Percentiles rank a stretch among this genome's conserved stretches.
These are phyloP conservation scores for Leucocoprinus leucothites DNA, from an alignment of 768 basidiomycete species.

Conservation along the genomic window DNA sequence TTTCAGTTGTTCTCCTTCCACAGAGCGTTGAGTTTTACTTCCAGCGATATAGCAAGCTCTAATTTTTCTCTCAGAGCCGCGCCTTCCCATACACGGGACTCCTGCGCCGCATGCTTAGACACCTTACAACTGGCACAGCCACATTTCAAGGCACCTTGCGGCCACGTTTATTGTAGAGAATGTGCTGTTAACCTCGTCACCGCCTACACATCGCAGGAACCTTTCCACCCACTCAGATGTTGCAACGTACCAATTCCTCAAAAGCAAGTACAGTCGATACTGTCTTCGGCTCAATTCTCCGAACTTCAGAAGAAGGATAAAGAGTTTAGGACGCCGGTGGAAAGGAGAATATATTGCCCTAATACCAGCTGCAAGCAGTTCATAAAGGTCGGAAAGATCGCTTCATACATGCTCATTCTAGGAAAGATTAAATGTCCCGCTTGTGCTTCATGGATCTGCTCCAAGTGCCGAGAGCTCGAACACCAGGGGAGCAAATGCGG, in stretches of 20 bases:
- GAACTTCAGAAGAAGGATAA: conserved; percentile 1
- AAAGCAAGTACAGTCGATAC: background rate
- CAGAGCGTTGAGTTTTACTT: too few relatives aligned
- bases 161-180: conserved; percentile 11
- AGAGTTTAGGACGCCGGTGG: conserved; percentile 11
- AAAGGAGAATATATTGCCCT: conserved; percentile 14
- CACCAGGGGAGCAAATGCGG: conserved; percentile 13
- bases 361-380: conserved; percentile 9
- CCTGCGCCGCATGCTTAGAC: conserved; percentile 1
- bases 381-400: conserved; percentile 9
- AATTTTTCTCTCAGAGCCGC: background rate
- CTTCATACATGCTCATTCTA: background rate
- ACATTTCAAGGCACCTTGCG: conserved; percentile 12
- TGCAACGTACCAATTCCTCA: conserved; percentile 13
- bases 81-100: background rate
- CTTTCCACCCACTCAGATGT: conserved; percentile 13
- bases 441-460: conserved; percentile 10
- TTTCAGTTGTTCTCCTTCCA: too few relatives aligned
- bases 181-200: conserved; percentile 11
- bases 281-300: conserved; percentile 1
- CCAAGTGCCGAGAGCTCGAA: conserved; percentile 3
- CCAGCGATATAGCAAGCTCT: too few relatives aligned
- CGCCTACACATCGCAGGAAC: conserved; percentile 11
- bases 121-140: background rate
- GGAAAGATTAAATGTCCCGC: conserved; percentile 4